phyloP scores from a whole-genome alignment of 768 basidiomycete species.

The Paxillus rubicundulus region DNA sequence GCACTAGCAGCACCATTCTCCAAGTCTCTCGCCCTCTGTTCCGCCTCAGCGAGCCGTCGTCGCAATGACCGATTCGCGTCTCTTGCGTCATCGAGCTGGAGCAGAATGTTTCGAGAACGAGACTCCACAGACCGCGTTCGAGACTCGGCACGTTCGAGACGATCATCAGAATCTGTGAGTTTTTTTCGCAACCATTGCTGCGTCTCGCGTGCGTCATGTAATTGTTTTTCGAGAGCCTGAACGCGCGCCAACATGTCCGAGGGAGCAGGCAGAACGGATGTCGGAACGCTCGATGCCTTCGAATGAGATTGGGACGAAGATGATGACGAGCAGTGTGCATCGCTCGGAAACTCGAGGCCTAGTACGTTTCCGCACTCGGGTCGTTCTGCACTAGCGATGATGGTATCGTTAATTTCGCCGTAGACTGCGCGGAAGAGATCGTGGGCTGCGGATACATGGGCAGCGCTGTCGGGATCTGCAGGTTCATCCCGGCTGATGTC shows the following conservation, averaged over 20 bases:
- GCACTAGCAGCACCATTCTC: slow-evolving; percentile 9
- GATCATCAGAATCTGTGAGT: slow-evolving; percentile 14
- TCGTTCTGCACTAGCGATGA: slow-evolving; percentile 17
- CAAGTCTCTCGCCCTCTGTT: slow-evolving; percentile 19
- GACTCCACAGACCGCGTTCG: slow-evolving; percentile 17
- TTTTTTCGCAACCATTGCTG: slow-evolving; percentile 20
- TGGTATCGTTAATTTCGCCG: slow-evolving; percentile 20
- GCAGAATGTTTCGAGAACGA: slow-evolving; percentile 19
- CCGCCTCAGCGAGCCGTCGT: slow-evolving; percentile 22
- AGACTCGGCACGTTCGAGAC: slow-evolving; percentile 14
- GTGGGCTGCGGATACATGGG: slow-evolving; percentile 21
- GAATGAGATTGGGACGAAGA: not conserved
- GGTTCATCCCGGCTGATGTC: slow-evolving; percentile 30
- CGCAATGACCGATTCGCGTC: slow-evolving; percentile 23
- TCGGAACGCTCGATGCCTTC: not conserved
- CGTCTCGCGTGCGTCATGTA: slow-evolving; percentile 11
- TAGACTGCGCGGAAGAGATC: slow-evolving; percentile 33
- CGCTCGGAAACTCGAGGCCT: slow-evolving; percentile 25
- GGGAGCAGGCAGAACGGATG: not conserved
- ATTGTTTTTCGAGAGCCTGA: slow-evolving; percentile 24
- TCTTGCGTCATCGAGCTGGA: slow-evolving; percentile 16
- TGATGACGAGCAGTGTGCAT: not conserved
- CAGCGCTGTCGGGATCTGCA: slow-evolving; percentile 16
- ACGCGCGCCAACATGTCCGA: slow-evolving; percentile 11
- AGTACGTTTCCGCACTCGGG: slow-evolving; percentile 19